Evolutionary conservation across 305 asterid genomes (phyloP).

Genomic region (Fraxinus velutina): DNA sequence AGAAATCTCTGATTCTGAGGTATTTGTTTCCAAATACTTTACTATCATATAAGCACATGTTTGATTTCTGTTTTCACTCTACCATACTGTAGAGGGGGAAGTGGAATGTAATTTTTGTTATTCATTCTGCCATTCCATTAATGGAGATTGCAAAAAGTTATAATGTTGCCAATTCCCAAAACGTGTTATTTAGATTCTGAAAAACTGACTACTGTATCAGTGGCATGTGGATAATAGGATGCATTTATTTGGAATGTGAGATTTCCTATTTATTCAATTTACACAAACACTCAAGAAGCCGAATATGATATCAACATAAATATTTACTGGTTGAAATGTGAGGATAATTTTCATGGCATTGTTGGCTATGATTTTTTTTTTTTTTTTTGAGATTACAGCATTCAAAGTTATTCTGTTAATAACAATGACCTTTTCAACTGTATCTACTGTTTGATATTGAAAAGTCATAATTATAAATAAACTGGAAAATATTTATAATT

Average conservation of each 20-base stretch:
- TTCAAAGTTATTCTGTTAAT: neutral
- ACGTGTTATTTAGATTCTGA: neutral
- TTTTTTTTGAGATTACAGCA: neutral
- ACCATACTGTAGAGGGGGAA: neutral
- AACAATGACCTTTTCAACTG: neutral
- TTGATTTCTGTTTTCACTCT: conserved; percentile 3
- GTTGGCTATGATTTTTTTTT: conserved; percentile 6
- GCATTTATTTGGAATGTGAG: neutral
- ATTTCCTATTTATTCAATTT: neutral
- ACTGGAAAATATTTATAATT: conserved; percentile 5
- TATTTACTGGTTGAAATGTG: neutral
- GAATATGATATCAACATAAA: conserved; percentile 1
- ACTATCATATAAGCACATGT: conserved; percentile 15
- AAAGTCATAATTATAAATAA: neutral
- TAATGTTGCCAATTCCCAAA: conserved; percentile 1
- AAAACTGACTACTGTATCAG: neutral
- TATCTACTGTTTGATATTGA: neutral
- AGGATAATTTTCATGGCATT: conserved; percentile 13
- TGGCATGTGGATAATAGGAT: neutral
- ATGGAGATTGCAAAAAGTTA: neutral
- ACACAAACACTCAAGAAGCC: neutral
- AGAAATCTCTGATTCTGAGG: conserved; percentile 56
- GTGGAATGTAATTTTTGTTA: neutral
- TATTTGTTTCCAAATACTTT: conserved; percentile 27
- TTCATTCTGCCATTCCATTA: conserved; percentile 6